phyloP scores from a whole-genome alignment of 2,329 filamentous ascomycete genomes.

The Ciborinia camelliae region DNA sequence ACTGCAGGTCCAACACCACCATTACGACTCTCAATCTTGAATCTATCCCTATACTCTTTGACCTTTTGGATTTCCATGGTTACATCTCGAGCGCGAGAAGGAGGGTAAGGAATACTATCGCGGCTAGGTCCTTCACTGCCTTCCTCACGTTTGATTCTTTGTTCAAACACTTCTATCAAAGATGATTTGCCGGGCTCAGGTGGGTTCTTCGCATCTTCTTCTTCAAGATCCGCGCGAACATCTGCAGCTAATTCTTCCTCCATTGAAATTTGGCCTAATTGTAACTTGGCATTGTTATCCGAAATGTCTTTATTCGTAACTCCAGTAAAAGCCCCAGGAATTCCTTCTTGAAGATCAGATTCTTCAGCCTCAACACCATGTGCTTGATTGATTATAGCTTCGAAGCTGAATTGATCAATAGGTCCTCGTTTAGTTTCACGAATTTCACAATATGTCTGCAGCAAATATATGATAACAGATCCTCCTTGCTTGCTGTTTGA shows the following conservation, averaged over 20 bases:
- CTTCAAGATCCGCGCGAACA: slow-evolving; percentile 79
- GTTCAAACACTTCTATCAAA: slow-evolving; percentile 83
- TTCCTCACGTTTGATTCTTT: slow-evolving; percentile 84
- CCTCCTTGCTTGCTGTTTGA: slow-evolving; percentile 80
- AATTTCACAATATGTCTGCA: slow-evolving; percentile 59
- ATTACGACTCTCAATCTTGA: slow-evolving; percentile 79
- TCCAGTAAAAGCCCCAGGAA: slow-evolving; percentile 59
- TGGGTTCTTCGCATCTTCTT: slow-evolving; percentile 76
- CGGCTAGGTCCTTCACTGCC: slow-evolving; percentile 77
- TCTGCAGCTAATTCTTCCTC: slow-evolving; percentile 80
- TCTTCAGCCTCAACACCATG: slow-evolving; percentile 58
- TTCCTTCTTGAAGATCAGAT: slow-evolving; percentile 59
- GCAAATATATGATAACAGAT: slow-evolving; percentile 69
- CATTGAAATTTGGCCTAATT: slow-evolving; percentile 78
- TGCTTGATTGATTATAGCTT: slow-evolving; percentile 55
- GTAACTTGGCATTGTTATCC: slow-evolving; percentile 57
- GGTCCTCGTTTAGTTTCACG: slow-evolving; percentile 58
- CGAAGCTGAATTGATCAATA: slow-evolving; percentile 61
- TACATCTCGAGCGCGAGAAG: slow-evolving; percentile 84
- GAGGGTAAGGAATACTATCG: slow-evolving; percentile 78
- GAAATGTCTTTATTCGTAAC: slow-evolving; percentile 59
- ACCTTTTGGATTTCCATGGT: slow-evolving; percentile 92
- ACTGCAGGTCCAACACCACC: slow-evolving; percentile 79
- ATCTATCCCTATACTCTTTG: slow-evolving; percentile 87
- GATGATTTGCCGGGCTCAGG: slow-evolving; percentile 67